Percentiles rank a stretch among this genome's conserved stretches.
These are phyloP conservation scores for Anisodus tanguticus DNA, from an alignment of 257 asterid genomes.

Conservation along the genomic window DNA sequence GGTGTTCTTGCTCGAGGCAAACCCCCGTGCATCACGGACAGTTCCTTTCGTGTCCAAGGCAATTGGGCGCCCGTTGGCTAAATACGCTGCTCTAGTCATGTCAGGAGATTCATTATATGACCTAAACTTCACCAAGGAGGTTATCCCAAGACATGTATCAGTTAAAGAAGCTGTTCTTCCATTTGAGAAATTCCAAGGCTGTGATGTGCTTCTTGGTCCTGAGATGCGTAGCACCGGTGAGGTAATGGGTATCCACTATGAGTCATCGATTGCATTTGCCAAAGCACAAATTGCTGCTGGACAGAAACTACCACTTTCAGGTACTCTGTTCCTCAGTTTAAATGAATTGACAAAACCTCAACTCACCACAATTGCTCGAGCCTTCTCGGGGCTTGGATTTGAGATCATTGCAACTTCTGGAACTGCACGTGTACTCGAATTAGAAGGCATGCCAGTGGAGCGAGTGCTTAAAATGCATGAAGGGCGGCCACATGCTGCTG, in stretches of 20 bases:
- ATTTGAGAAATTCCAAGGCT: slow-evolving; percentile 93
- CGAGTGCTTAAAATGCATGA: slow-evolving; percentile 93
- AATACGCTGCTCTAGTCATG: slow-evolving; percentile 95
- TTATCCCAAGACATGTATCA: slow-evolving; percentile 79
- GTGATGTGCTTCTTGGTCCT: slow-evolving; percentile 91
- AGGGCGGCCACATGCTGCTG: slow-evolving; percentile 92
- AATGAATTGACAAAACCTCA: slow-evolving; percentile 82
- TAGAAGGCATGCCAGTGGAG: slow-evolving; percentile 70
- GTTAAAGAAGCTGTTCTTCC: slow-evolving; percentile 98
- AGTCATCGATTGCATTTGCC: slow-evolving; percentile 80
- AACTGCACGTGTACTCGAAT: slow-evolving; percentile 80
- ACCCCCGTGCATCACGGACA: slow-evolving; percentile 92
- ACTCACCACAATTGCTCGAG: slow-evolving; percentile 65
- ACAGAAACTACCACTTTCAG: slow-evolving; percentile 81
- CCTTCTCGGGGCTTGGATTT: slow-evolving; percentile 69
- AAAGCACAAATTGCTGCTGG: slow-evolving; percentile 96
- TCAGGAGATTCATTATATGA: slow-evolving; percentile 83
- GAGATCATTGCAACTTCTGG: slow-evolving; percentile 86
- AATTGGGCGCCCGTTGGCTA: slow-evolving; percentile 93
- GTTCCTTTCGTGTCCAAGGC: slow-evolving; percentile 98
- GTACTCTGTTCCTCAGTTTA: slow-evolving; percentile 84
- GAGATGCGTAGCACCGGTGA: slow-evolving; percentile 99
- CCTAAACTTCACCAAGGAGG: slow-evolving; percentile 74
- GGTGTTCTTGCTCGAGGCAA: slow-evolving; percentile 91
- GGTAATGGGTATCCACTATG: slow-evolving; percentile 83